A percentile compares a stretch with the other conserved stretches of the same genome.
Evolutionary conservation across 2,329 filamentous ascomycete species (phyloP).

Genomic region (Epicoccum sorghinum): DNA sequence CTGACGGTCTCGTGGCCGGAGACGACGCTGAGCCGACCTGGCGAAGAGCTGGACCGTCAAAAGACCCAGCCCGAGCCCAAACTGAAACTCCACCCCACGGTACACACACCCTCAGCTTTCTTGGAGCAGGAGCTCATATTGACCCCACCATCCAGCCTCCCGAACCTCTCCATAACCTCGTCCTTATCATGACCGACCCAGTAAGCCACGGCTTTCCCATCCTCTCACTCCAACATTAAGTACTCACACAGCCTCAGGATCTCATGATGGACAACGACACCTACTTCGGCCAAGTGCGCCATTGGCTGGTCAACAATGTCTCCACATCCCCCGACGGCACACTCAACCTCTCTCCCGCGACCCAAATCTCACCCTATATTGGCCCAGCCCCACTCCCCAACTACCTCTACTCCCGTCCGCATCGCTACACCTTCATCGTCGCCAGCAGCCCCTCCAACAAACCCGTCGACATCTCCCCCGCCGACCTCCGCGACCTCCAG

Average conservation of each 20-base stretch:
- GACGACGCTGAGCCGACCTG: conserved; percentile 19
- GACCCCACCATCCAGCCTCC: conserved; percentile 12
- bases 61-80: conserved; percentile 28
- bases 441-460: conserved; percentile 7
- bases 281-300: conserved; percentile 30
- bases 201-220: conserved; percentile 1
- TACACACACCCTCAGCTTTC: neutral
- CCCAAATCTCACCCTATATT: conserved; percentile 24
- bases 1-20: conserved; percentile 24
- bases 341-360: conserved; percentile 6
- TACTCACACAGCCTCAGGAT: conserved; percentile 9
- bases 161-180: conserved; percentile 18
- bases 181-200: conserved; percentile 28
- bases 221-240: too few relatives aligned
- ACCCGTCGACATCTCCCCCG: conserved; percentile 17
- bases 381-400: conserved; percentile 30
- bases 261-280: conserved; percentile 31
- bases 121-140: neutral
- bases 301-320: conserved; percentile 30
- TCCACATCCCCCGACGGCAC: conserved; percentile 17
- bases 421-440: conserved; percentile 31
- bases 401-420: conserved; percentile 26
- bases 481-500: conserved; percentile 27
- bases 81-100: conserved; percentile 19
- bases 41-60: conserved; percentile 20